A percentile compares a stretch with the other conserved stretches of the same genome.
Evolutionary conservation across 768 basidiomycete species (phyloP).

Genomic region (Gloeopeniophorella convolvens): DNA sequence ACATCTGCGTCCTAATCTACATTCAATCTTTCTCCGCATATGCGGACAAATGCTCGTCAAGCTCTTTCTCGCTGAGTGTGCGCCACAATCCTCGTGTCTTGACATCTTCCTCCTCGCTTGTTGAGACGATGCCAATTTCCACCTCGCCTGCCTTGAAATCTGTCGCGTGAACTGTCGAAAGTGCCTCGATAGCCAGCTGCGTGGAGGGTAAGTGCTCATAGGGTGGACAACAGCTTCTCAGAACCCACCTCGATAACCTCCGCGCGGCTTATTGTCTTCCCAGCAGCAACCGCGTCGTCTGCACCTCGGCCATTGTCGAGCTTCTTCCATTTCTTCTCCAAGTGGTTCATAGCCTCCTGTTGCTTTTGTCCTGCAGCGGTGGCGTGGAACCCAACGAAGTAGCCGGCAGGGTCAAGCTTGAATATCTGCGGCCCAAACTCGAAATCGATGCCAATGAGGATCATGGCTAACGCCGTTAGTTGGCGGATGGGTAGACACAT

Average conservation of each 20-base stretch:
- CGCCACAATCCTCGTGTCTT: slow-evolving; percentile 76
- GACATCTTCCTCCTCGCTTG: slow-evolving; percentile 59
- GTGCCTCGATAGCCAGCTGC: slow-evolving; percentile 89
- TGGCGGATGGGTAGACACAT: neutral
- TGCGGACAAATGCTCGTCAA: slow-evolving; percentile 73
- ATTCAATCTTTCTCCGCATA: slow-evolving; percentile 84
- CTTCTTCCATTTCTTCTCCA: slow-evolving; percentile 99
- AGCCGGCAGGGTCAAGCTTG: slow-evolving; percentile 97
- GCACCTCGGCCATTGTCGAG: slow-evolving; percentile 71
- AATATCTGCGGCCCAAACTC: slow-evolving; percentile 95
- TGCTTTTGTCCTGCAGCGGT: slow-evolving; percentile 96
- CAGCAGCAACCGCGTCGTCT: slow-evolving; percentile 71
- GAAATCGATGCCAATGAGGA: slow-evolving; percentile 87
- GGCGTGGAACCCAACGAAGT: slow-evolving; percentile 97
- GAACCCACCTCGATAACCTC: slow-evolving; percentile 84
- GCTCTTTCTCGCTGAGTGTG: slow-evolving; percentile 68
- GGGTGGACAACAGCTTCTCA: neutral
- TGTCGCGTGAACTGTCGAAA: slow-evolving; percentile 90
- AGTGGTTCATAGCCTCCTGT: slow-evolving; percentile 96
- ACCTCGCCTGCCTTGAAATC: slow-evolving; percentile 96
- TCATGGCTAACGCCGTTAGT: slow-evolving; percentile 62
- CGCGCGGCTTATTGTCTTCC: slow-evolving; percentile 60
- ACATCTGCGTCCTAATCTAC: neutral
- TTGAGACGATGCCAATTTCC: slow-evolving; percentile 91
- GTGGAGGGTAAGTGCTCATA: neutral